Evolutionary conservation across 2,329 filamentous ascomycete genomes (phyloP), one percentile per base, ranked within the genome.

Genomic region (Xylariaceae sp.): DNA sequence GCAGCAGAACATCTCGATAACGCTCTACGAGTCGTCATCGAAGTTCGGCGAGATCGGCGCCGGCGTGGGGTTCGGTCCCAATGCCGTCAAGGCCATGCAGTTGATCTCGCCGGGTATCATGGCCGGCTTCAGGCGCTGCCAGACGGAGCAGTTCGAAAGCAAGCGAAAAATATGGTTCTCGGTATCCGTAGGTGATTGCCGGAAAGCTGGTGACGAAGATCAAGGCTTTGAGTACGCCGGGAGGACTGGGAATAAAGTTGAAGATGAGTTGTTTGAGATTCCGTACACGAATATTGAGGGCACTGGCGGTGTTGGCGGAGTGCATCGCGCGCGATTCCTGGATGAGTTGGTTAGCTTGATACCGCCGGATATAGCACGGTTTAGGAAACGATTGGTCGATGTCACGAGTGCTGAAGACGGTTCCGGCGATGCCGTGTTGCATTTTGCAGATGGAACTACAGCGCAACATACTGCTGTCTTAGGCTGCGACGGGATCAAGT

Each of bases 401-500:
- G 53, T 72, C 37, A 53, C 22, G n/a, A 45, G 29, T 14, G 53
- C 51, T 2, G 39, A 47, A 4, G 57, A 56, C 23, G 45, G 47
- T 5, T 54, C 53, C 1, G 47, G 53, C n/a, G 53, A 58, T 20
- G 52, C 44, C 4, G 44, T 60, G 10, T 37, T 63, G 36, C 54
- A 53, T 21, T 73, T 73, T 41, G 49, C 58, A 0, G 71, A 74
- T 32, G 69, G 69, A 0, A 65, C 66, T 0, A 64, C 60, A 1
- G 67, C 64, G 2, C 51, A 58, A 6, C 66, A 69, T 4, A 66
- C 69, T 21, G 67, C 62, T 0, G 55, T 82, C 0, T 65, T 86
- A 37, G 82, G 79, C 0, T 83, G 79, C 52, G 82, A 86, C 58
- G 82, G 82, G 0, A 82, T 85, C 55, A 83, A 83, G 58, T 79